phyloP scores from a whole-genome alignment of 768 basidiomycete species.

The Rhodotorula kratochvilovae region DNA sequence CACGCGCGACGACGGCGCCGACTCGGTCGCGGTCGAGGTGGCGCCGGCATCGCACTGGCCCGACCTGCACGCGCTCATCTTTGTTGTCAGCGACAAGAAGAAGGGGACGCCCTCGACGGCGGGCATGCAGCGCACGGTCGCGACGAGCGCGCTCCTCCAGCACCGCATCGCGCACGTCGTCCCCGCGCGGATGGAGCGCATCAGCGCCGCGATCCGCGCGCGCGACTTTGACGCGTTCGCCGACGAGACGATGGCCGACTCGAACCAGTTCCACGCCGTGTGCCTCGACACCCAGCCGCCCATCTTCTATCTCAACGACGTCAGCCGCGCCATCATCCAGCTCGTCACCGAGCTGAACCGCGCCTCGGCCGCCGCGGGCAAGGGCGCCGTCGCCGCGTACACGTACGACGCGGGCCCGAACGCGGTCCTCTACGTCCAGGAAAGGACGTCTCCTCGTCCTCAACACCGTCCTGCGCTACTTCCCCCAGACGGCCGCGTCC shows the following conservation, averaged over 20 bases:
- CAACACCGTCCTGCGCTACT: slow-evolving; percentile 69
- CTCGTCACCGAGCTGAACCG: slow-evolving; percentile 91
- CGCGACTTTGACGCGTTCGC: slow-evolving; percentile 87
- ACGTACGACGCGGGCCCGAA: slow-evolving; percentile 99
- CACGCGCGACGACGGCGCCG: slow-evolving; percentile 61
- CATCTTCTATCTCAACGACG: slow-evolving; percentile 99
- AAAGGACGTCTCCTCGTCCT: slow-evolving; percentile 75
- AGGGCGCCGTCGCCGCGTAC: slow-evolving; percentile 79
- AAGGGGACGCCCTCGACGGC: slow-evolving; percentile 91
- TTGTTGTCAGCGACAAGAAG: slow-evolving; percentile 91
- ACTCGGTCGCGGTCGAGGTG: slow-evolving; percentile 82
- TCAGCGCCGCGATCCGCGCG: slow-evolving; percentile 69
- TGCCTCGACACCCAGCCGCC: slow-evolving; percentile 94
- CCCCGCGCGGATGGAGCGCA: slow-evolving; percentile 75
- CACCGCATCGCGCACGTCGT: slow-evolving; percentile 84
- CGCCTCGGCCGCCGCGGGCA: slow-evolving; percentile 57
- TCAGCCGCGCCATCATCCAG: slow-evolving; percentile 83
- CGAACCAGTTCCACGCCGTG: slow-evolving; percentile 98
- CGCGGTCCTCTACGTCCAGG: slow-evolving; percentile 87
- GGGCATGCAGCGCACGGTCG: slow-evolving; percentile 97
- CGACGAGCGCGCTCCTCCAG: slow-evolving; percentile 79
- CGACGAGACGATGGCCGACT: slow-evolving; percentile 88
- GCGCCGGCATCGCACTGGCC: slow-evolving; percentile 86
- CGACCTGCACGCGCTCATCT: slow-evolving; percentile 92
- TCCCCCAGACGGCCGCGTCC: slow-evolving; percentile 62